A percentile compares a stretch with the other conserved stretches of the same genome.
Conservation (phyloP, 2,329 filamentous ascomycete genomes). For the Verticillium albo-atrum region DNA sequence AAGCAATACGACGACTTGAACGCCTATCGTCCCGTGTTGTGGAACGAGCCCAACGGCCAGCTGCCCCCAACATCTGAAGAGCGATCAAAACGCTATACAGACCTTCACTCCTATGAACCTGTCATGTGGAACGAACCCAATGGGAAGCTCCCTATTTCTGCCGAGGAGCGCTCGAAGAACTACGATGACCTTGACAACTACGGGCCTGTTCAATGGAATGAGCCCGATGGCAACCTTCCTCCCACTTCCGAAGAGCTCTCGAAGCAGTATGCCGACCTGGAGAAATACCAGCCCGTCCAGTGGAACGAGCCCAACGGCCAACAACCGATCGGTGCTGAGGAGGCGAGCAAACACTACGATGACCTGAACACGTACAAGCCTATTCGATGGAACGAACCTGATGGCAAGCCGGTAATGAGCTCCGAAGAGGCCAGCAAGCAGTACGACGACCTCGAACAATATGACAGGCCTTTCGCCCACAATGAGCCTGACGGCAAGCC, state of each 20-base stretch:
- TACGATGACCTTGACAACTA: constrained; percentile 32
- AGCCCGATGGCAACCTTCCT: constrained; percentile 24
- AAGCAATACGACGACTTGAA: constrained; percentile 34
- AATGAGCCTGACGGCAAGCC: constrained; percentile 28
- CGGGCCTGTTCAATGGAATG: constrained; percentile 27
- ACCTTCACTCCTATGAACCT: constrained; percentile 12
- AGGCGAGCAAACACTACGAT: constrained; percentile 26
- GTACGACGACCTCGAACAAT: constrained; percentile 25
- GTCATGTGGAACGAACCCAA: constrained; percentile 17
- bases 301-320: constrained; percentile 16
- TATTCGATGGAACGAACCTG: constrained; percentile 29
- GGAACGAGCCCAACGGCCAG: constrained; percentile 15
- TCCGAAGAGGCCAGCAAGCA: constrained; percentile 30
- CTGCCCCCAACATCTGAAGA: constrained; percentile 5
- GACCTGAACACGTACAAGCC: constrained; percentile 35
- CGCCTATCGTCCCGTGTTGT: constrained; percentile 25
- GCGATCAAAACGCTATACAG: constrained; percentile 7
- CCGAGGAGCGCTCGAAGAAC: constrained; percentile 30
- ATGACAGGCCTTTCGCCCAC: constrained; percentile 15
- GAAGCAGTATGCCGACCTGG: constrained; percentile 34
- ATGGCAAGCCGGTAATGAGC: constrained; percentile 20
- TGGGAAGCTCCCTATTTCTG: constrained; percentile 11
- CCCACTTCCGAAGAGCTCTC: constrained; percentile 27
- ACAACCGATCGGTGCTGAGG: constrained; percentile 8
- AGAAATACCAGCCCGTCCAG: constrained; percentile 26